Evolutionary conservation across 208 protist genomes (phyloP).

Genomic region (Crithidia acanthocephali): DNA sequence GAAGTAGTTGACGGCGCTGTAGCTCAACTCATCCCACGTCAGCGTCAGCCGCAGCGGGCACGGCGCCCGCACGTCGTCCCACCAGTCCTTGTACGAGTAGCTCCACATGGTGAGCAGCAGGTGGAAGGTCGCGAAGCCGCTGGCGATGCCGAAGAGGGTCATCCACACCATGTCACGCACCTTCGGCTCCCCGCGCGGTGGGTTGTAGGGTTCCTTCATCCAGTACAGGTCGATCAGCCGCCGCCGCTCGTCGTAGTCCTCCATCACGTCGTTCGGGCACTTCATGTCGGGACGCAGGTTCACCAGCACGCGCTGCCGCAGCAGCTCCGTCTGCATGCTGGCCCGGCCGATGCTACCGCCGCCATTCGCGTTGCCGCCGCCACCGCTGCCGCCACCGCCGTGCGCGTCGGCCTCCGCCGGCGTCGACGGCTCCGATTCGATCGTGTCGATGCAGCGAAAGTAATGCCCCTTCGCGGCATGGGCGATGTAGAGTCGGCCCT

Average conservation of each 20-base stretch:
- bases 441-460: conserved; percentile 28
- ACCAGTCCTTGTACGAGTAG: conserved; percentile 46
- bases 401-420: conserved; percentile 13
- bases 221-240: conserved; percentile 39
- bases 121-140: conserved; percentile 39
- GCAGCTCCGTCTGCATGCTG: conserved; percentile 22
- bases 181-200: conserved; percentile 23
- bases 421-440: conserved; percentile 7
- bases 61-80: conserved; percentile 40
- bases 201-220: conserved; percentile 43
- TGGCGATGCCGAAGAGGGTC: conserved; percentile 29
- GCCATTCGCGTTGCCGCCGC: background rate
- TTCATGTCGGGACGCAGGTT: conserved; percentile 45
- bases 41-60: conserved; percentile 62
- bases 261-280: conserved; percentile 48
- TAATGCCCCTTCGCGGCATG: background rate
- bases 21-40: conserved; percentile 69
- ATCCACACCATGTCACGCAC: conserved; percentile 40
- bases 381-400: conserved; percentile 1
- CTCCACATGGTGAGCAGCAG: conserved; percentile 45
- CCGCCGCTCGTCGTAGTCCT: conserved; percentile 38
- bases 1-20: conserved; percentile 66
- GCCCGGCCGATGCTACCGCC: background rate
- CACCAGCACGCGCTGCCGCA: conserved; percentile 35
- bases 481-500: conserved; percentile 25